Evolutionary conservation across 83 land plant genomes (phyloP), one percentile per base, ranked within the genome.

Genomic region (Larix sibirica): DNA sequence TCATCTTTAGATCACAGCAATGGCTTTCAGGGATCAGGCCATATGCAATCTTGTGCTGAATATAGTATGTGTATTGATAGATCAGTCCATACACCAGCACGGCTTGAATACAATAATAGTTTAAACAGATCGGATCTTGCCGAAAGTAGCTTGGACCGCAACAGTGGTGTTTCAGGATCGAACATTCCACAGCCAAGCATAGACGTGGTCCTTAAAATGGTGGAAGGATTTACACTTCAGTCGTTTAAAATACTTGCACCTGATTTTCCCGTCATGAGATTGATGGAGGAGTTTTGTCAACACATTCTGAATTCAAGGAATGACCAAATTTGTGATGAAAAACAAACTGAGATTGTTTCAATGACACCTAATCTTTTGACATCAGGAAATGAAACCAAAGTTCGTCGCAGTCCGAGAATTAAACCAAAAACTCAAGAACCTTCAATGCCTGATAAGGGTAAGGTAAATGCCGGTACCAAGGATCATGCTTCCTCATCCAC

Each of bases 221-320:
- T 86, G 31, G 93, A 93, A 84, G 87, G 86, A 26, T 85, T 65
- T 40, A 89, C 86, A 61, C 84, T 89, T 1, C 79, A 77, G 28
- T 77, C 89, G 17, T 89, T 82, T 36, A 89, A 83, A 82, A 71
- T 76, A 26, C 64, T 86, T 69, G 87, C 83, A 31, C 89, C 94
- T 24, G 83, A 64, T 47, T 89, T 90, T 76, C 86, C 91, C n/a
- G 36, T 90, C 24, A 84, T 28, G 80, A 86, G 85, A 23, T 66
- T 93, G 79, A 77, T 93, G 91, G 85, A 77, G 16, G 90, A 86
- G 47, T 60, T 93, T 38, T 91, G 95, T 83, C 83, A 91, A 16
- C 66, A 84, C 56, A 79, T 88, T 81, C 44, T 87, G 84, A 87
- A 90, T 63, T n/a, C 87, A 20, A 89, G 83, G 80, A 81, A 80